Conservation (phyloP, 129 eudicot genomes). For the Rutidosis leptorrhynchoides region DNA sequence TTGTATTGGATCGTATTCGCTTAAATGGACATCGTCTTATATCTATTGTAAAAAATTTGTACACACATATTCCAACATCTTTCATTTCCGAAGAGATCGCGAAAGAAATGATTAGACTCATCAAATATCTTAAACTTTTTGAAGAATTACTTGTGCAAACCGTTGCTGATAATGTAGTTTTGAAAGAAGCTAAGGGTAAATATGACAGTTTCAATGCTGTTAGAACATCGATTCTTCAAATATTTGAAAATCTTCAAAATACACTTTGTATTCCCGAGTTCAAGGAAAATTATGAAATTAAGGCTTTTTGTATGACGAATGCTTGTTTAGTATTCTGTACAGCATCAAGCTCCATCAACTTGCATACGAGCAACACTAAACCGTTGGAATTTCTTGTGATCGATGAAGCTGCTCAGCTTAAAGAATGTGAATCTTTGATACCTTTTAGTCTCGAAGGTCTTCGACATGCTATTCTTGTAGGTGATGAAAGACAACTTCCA, state of each 20-base stretch:
- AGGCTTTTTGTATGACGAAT: constrained; percentile 46
- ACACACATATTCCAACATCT: constrained; percentile 71
- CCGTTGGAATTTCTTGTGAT: constrained; percentile 47
- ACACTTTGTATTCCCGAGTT: constrained; percentile 32
- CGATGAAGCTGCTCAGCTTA: constrained; percentile 88
- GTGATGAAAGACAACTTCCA: constrained; percentile 71
- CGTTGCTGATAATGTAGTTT: constrained; percentile 14
- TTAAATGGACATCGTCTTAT: constrained; percentile 26
- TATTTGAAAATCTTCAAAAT: constrained; percentile 31
- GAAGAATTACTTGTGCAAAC: not conserved
- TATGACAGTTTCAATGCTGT: constrained; percentile 1
- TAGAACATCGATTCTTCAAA: constrained; percentile 15
- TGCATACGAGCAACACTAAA: constrained; percentile 22
- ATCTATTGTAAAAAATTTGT: constrained; percentile 39
- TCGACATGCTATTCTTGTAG: constrained; percentile 64
- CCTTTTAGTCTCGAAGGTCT: constrained; percentile 60
- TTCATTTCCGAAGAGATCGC: constrained; percentile 31
- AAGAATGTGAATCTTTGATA: constrained; percentile 76
- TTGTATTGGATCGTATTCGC: constrained; percentile 21
- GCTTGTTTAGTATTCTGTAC: constrained; percentile 67
- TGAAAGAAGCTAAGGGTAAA: constrained; percentile 20
- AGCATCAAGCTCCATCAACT: constrained; percentile 54
- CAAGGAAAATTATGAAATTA: constrained; percentile 12
- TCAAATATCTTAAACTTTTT: constrained; percentile 29
- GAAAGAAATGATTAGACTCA: constrained; percentile 31